These are phyloP conservation scores for Teratosphaeriaceae sp. DNA, from an alignment of 2,329 filamentous ascomycete species.

Conservation along the genomic window DNA sequence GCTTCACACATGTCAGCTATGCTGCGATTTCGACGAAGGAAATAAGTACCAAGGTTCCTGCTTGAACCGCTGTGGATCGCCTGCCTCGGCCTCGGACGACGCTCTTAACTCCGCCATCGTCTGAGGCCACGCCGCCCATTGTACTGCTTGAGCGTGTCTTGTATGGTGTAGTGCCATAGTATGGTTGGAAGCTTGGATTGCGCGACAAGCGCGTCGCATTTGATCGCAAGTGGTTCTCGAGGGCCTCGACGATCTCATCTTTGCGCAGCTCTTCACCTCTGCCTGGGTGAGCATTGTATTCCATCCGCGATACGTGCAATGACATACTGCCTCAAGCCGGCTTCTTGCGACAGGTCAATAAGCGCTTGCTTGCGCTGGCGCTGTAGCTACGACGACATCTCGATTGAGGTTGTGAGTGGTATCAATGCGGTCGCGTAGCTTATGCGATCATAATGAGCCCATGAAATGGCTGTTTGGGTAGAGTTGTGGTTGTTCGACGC, in stretches of 20 bases:
- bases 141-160: slow-evolving; percentile 34
- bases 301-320: slow-evolving; percentile 47
- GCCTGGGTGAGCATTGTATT: neutral
- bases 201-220: slow-evolving; percentile 60
- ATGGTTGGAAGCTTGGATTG: slow-evolving; percentile 62
- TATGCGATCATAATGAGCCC: slow-evolving; percentile 38
- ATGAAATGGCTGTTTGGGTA: slow-evolving; percentile 5
- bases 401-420: neutral
- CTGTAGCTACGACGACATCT: slow-evolving; percentile 21
- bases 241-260: slow-evolving; percentile 65
- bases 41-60: slow-evolving; percentile 29
- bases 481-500: slow-evolving; percentile 4
- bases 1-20: neutral
- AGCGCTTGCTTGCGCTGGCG: slow-evolving; percentile 25
- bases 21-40: no score
- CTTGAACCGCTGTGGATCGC: slow-evolving; percentile 30
- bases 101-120: slow-evolving; percentile 24
- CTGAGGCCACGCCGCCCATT: slow-evolving; percentile 15
- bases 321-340: slow-evolving; percentile 26
- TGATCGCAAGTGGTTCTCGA: slow-evolving; percentile 66
- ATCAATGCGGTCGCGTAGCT: slow-evolving; percentile 36
- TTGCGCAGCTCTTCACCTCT: slow-evolving; percentile 61
- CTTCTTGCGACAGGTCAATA: slow-evolving; percentile 24
- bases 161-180: slow-evolving; percentile 57
- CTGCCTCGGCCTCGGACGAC: slow-evolving; percentile 21